These are phyloP conservation scores for Eucalyptus pauciflora DNA, from an alignment of 345 rosid species.

Conservation along the genomic window DNA sequence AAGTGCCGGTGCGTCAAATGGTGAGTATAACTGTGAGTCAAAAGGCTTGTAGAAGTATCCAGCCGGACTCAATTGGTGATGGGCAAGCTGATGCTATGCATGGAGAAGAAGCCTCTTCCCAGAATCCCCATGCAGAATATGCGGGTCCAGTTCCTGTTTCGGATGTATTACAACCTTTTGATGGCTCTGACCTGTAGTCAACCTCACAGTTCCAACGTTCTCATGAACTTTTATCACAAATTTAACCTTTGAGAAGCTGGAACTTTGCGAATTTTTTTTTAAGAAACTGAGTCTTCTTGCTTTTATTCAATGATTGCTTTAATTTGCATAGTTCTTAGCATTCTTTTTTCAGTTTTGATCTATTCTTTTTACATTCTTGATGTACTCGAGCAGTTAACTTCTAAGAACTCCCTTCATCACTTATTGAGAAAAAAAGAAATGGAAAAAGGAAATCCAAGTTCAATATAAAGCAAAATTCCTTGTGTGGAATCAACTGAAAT, in stretches of 20 bases:
- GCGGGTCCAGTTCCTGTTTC: constrained; percentile 7
- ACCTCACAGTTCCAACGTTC: neutral
- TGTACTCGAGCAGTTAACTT: neutral
- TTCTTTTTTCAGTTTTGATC: neutral
- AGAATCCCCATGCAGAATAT: neutral
- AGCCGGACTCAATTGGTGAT: too few species aligned
- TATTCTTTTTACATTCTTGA: neutral
- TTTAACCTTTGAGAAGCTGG: too few species aligned
- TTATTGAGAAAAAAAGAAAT: neutral
- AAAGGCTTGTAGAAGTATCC: too few species aligned
- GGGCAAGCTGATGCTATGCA: too few species aligned
- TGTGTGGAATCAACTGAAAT: neutral
- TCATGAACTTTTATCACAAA: too few species aligned
- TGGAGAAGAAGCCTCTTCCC: neutral
- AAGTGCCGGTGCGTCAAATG: too few species aligned
- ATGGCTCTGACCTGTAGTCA: neutral
- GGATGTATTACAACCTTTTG: constrained; percentile 3
- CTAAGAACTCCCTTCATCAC: neutral
- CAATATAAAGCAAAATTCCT: neutral
- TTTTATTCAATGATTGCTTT: too few species aligned
- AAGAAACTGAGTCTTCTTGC: too few species aligned
- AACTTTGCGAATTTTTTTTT: too few species aligned
- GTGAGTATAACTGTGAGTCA: too few species aligned
- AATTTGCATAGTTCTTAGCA: neutral
- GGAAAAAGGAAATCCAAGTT: neutral